Evolutionary conservation across 2,329 filamentous ascomycete species (phyloP), one percentile per base, ranked within the genome.

Genomic region (Fusarium protoensiforme): DNA sequence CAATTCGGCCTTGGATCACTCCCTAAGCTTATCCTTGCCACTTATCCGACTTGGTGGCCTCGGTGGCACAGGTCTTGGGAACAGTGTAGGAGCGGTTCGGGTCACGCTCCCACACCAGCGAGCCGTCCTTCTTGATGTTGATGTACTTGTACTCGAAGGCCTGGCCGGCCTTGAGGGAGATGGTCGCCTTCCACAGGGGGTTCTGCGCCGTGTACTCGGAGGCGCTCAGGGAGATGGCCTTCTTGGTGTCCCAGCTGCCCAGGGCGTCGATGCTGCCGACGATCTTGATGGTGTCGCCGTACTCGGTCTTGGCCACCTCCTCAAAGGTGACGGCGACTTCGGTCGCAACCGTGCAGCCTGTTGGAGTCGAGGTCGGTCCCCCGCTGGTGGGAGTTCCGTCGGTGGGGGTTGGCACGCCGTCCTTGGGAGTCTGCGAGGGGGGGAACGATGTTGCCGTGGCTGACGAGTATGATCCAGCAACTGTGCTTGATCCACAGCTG

Each of bases 111-210:
- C 92, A 94, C 3, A 81, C 85, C 10, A 92, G 81, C 0, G 82
- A 83, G 0, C 90, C 89, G 74, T 88, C 86, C 1, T 81, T 77
- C 66, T 85, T 84, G 46, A 92, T 86, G 58, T 89, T 87, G 75
- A 94, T 87, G 78, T 90, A 94, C 83, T 94, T 94, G 80, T 93
- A 94, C 82, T 90, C 77, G 48, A 94, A 83, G 4, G 80, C 82
- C 56, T 85, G 84, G 3, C 91, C 92, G 0, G 89, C 85, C 0
- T 84, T 81, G 18, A 94, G 80, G 2, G 82, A 83, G 31, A 94
- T 78, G 0, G 87, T 87, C 0, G 81, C 85, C 53, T 83, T 85
- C 93, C 92, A 94, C 7, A 92, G 72, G 1, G 88, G 90, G 75
- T 92, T 89, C 36, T 79, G 81, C 3, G 83, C 75, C 0, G 89